Conservation (phyloP, 2,329 filamentous ascomycete genomes). For the Penicillium concentricum region DNA sequence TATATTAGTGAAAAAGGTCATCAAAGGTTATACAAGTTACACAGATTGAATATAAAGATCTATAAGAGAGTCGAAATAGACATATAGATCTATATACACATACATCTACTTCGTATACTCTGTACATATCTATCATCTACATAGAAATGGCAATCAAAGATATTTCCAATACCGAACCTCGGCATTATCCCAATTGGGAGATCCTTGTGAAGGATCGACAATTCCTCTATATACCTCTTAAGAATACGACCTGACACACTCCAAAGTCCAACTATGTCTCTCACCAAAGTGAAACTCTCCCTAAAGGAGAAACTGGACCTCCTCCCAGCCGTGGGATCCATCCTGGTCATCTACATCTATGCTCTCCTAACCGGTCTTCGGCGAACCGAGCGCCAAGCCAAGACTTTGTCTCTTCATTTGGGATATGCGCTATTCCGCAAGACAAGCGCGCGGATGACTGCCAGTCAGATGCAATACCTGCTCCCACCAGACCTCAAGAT, state of each 20-base stretch:
- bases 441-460: constrained; percentile 28
- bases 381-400: constrained; percentile 31
- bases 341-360: constrained; percentile 28
- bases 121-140: too few species aligned
- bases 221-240: neutral
- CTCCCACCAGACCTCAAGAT: constrained; percentile 27
- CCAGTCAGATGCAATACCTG: constrained; percentile 33
- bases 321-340: constrained; percentile 31
- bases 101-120: too few species aligned
- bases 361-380: constrained; percentile 29
- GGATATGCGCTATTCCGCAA: constrained; percentile 38
- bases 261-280: constrained; percentile 14
- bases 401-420: constrained; percentile 33
- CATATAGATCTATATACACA: neutral
- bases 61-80: too few species aligned
- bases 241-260: too few species aligned
- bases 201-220: constrained; percentile 16
- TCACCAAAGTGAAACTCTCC: constrained; percentile 25
- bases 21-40: too few species aligned
- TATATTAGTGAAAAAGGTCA: too few species aligned
- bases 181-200: constrained; percentile 10
- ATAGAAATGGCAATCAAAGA: too few species aligned
- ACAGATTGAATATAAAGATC: too few species aligned
- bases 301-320: constrained; percentile 34
- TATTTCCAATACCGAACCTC: neutral